Conservation (phyloP, 345 rosid species). For the Camelina laxa region DNA sequence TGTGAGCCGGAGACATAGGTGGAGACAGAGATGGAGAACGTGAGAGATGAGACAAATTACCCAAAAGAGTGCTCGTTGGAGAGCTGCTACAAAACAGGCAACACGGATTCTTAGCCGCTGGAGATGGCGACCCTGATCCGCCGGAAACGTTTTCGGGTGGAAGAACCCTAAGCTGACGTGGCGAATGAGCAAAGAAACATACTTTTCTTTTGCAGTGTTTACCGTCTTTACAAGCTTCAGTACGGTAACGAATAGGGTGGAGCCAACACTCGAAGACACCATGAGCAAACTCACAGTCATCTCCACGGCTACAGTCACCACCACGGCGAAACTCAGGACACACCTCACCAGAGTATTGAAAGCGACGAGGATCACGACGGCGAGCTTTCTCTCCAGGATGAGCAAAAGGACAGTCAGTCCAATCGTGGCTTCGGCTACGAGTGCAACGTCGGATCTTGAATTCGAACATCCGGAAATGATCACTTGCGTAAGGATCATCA, state of each 20-base stretch:
- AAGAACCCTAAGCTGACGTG: slow-evolving; percentile 66
- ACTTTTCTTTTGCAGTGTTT: slow-evolving; percentile 71
- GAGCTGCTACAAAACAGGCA: slow-evolving; percentile 73
- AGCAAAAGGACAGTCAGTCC: slow-evolving; percentile 98
- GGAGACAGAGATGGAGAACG: slow-evolving; percentile 66
- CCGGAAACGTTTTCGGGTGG: slow-evolving; percentile 43
- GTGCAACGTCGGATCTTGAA: slow-evolving; percentile 94
- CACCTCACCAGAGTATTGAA: slow-evolving; percentile 66
- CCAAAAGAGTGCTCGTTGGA: slow-evolving; percentile 77
- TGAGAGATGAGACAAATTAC: slow-evolving; percentile 52
- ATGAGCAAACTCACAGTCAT: slow-evolving; percentile 77
- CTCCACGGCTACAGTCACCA: slow-evolving; percentile 73
- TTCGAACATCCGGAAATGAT: slow-evolving; percentile 90
- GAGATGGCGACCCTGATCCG: not conserved
- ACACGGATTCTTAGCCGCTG: slow-evolving; percentile 39
- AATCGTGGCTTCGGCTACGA: slow-evolving; percentile 93
- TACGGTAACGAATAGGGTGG: slow-evolving; percentile 73
- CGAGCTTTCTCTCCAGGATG: slow-evolving; percentile 95
- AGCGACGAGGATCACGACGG: slow-evolving; percentile 81
- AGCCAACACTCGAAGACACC: slow-evolving; percentile 93
- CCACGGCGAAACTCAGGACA: slow-evolving; percentile 80
- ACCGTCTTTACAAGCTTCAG: slow-evolving; percentile 81
- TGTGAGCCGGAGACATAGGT: slow-evolving; percentile 73
- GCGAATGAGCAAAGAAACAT: slow-evolving; percentile 77
- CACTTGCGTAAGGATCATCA: slow-evolving; percentile 69